These are phyloP conservation scores for Trichoderma polysporum DNA, from an alignment of 2,329 filamentous ascomycete species.

Conservation along the genomic window DNA sequence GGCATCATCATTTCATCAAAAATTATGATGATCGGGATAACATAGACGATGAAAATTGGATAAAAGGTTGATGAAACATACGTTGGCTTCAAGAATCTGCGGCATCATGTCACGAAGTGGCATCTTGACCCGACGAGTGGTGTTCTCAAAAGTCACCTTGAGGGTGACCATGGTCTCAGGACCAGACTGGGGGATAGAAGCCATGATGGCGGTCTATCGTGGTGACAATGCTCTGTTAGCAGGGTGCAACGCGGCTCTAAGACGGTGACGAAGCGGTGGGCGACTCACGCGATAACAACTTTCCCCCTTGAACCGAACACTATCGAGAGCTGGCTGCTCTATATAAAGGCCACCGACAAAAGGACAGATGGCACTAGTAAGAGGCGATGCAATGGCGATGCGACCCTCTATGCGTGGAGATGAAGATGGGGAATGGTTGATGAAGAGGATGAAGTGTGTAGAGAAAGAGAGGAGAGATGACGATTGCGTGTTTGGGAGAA, in stretches of 20 bases:
- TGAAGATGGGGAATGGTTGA: conserved; percentile 4
- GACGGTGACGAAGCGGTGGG: conserved; percentile 19
- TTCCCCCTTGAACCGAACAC: background rate
- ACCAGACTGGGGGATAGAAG: conserved; percentile 17
- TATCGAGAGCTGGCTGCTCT: conserved; percentile 12
- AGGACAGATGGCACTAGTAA: conserved; percentile 15
- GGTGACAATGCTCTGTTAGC: background rate
- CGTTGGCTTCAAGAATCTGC: conserved; percentile 75
- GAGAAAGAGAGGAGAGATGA: conserved; percentile 25
- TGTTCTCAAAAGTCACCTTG: conserved; percentile 78
- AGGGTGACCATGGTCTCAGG: conserved; percentile 62
- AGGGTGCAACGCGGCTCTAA: background rate
- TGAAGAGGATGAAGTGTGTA: conserved; percentile 15
- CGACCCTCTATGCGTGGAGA: background rate
- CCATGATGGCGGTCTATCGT: conserved; percentile 17
- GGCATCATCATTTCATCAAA: background rate
- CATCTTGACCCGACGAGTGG: conserved; percentile 81
- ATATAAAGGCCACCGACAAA: background rate
- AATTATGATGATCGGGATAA: background rate
- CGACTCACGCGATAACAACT: conserved; percentile 19
- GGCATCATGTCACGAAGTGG: conserved; percentile 80
- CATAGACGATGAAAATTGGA: background rate
- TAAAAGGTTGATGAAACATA: conserved; percentile 51
- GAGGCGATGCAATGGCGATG: background rate
- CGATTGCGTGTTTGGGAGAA: conserved; percentile 22